Conservation (phyloP, 2,329 filamentous ascomycete species). For the Ascochyta lentis region DNA sequence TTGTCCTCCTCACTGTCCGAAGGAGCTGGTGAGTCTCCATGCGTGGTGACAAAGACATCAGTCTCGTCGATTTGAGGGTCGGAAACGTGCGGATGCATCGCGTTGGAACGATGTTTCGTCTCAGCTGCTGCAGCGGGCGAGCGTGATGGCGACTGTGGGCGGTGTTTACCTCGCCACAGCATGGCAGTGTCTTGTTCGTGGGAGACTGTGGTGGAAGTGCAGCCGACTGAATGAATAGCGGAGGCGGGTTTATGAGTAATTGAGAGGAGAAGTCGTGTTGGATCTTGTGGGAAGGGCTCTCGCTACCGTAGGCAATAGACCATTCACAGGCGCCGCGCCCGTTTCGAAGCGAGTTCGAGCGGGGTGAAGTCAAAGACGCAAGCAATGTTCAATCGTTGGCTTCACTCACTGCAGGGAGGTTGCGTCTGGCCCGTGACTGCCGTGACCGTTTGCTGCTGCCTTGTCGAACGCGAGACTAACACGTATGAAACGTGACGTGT, state of each 20-base stretch:
- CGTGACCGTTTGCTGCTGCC: slow-evolving; percentile 7
- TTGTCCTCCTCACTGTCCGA: background rate
- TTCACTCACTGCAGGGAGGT: background rate
- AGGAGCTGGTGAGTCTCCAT: background rate
- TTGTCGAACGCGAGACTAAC: background rate
- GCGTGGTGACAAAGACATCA: background rate
- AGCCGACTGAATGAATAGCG: background rate
- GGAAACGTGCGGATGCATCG: background rate
- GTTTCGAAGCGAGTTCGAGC: background rate
- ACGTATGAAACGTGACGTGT: slow-evolving; percentile 6
- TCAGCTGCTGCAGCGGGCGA: background rate
- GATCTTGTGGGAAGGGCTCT: slow-evolving; percentile 3
- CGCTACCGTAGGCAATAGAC: slow-evolving; percentile 4
- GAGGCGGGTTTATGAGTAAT: background rate
- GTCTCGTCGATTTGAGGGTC: background rate
- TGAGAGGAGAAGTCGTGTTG: background rate
- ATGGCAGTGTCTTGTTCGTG: background rate
- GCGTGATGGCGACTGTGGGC: background rate
- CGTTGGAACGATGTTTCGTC: background rate
- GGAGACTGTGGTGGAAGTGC: background rate
- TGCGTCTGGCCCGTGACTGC: background rate
- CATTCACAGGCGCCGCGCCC: background rate
- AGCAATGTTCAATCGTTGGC: background rate
- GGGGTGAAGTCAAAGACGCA: slow-evolving; percentile 5
- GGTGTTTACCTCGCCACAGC: background rate